Percentiles rank a stretch among this genome's conserved stretches.
phyloP scores from a whole-genome alignment of 2,329 filamentous ascomycete genomes.

The Akanthomyces muscarius region DNA sequence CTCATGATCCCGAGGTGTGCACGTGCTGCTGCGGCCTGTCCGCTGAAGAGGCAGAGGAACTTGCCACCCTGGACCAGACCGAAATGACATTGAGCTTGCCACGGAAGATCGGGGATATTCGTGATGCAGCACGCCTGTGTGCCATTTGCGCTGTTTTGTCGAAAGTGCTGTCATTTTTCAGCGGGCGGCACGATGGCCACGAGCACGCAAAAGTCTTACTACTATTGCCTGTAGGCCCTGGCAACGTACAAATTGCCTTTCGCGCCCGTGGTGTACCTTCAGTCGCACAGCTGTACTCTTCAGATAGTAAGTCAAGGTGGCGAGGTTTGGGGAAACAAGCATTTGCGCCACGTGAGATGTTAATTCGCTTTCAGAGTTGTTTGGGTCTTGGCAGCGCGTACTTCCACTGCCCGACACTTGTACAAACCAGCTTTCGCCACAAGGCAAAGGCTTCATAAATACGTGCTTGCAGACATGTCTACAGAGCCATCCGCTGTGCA shows the following conservation, averaged over 20 bases:
- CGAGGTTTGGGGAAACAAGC: neutral
- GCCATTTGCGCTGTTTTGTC: neutral
- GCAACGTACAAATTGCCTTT: constrained; percentile 4
- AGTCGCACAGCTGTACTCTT: constrained; percentile 5
- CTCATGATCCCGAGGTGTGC: neutral
- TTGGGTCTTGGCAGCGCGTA: neutral
- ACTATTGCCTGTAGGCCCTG: neutral
- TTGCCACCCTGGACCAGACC: neutral
- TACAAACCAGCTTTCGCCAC: neutral
- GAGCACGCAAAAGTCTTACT: neutral
- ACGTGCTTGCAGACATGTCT: constrained; percentile 2
- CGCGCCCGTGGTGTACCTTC: neutral
- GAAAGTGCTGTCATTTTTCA: neutral
- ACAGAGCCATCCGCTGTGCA: neutral
- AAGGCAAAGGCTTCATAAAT: constrained; percentile 4
- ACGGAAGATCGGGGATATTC: neutral
- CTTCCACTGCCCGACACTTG: neutral
- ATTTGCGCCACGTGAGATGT: neutral
- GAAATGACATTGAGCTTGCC: constrained; percentile 8
- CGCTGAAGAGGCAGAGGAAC: neutral
- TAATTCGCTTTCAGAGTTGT: neutral
- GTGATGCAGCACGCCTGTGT: neutral
- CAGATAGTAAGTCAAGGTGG: neutral
- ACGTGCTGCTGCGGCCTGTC: neutral
- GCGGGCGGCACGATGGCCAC: neutral